A percentile compares a stretch with the other conserved stretches of the same genome.
Evolutionary conservation across 257 asterid species (phyloP).

Genomic region (Salvia rosmarinus): DNA sequence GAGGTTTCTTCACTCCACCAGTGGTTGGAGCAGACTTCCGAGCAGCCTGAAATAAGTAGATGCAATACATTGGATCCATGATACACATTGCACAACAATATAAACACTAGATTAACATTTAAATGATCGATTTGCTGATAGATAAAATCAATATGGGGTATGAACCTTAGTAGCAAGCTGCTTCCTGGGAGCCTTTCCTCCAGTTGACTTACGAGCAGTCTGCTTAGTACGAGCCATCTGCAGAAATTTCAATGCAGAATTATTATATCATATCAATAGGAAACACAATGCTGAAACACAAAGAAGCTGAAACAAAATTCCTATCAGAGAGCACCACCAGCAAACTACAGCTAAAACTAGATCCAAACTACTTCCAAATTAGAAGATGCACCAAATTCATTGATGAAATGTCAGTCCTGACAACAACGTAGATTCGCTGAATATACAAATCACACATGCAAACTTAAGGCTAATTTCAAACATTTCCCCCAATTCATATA

Average conservation of each 20-base stretch:
- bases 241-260: background rate
- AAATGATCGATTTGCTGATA: background rate
- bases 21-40: slow-evolving; percentile 71
- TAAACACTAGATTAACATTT: background rate
- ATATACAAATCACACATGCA: background rate
- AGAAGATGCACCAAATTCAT: background rate
- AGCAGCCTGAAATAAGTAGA: slow-evolving; percentile 44
- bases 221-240: slow-evolving; percentile 73
- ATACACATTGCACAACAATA: background rate
- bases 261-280: background rate
- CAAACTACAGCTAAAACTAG: background rate
- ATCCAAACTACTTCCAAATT: background rate
- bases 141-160: background rate
- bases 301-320: background rate
- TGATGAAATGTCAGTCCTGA: too few relatives aligned
- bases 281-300: background rate
- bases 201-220: slow-evolving; percentile 68
- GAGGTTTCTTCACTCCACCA: slow-evolving; percentile 69
- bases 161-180: slow-evolving; percentile 64
- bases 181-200: slow-evolving; percentile 70
- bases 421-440: background rate
- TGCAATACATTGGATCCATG: background rate
- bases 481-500: background rate
- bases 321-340: too few relatives aligned
- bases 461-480: background rate